Conservation (phyloP, 768 basidiomycete species). For the Lentinula boryana region DNA sequence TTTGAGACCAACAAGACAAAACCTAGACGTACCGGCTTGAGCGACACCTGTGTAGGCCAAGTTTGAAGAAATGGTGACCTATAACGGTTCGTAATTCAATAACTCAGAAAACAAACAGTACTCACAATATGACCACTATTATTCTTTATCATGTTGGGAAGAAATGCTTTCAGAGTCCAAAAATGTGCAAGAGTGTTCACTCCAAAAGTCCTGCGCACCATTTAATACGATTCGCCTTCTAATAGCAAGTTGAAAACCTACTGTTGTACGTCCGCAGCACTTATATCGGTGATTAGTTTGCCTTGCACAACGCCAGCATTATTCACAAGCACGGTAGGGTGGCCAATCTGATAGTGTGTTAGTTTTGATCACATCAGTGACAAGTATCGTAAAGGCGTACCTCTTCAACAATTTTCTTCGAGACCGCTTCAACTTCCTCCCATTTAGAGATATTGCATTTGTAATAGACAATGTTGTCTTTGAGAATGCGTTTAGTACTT, state of each 20-base stretch:
- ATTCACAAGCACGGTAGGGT: constrained; percentile 88
- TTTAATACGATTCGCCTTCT: background rate
- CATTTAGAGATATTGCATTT: constrained; percentile 89
- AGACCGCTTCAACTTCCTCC: constrained; percentile 74
- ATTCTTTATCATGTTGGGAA: constrained; percentile 77
- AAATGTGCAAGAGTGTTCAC: constrained; percentile 88
- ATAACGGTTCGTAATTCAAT: constrained; percentile 7
- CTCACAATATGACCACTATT: constrained; percentile 83
- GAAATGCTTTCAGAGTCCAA: constrained; percentile 89
- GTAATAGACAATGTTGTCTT: constrained; percentile 80
- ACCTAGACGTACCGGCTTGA: constrained; percentile 58
- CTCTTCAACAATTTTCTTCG: constrained; percentile 73
- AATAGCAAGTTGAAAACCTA: constrained; percentile 22
- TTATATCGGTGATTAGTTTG: constrained; percentile 76
- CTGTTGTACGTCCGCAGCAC: constrained; percentile 75
- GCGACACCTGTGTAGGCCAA: constrained; percentile 66
- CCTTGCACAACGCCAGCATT: constrained; percentile 95
- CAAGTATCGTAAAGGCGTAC: constrained; percentile 28
- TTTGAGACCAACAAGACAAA: background rate
- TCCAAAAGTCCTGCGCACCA: constrained; percentile 61
- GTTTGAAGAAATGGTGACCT: constrained; percentile 79
- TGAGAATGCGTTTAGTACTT: constrained; percentile 2
- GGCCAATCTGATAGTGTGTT: constrained; percentile 54
- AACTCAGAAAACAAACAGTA: constrained; percentile 5
- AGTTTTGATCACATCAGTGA: background rate